Evolutionary conservation across 305 asterid species (phyloP), one percentile per base, ranked within the genome.

Genomic region (Fraxinus latifolia): DNA sequence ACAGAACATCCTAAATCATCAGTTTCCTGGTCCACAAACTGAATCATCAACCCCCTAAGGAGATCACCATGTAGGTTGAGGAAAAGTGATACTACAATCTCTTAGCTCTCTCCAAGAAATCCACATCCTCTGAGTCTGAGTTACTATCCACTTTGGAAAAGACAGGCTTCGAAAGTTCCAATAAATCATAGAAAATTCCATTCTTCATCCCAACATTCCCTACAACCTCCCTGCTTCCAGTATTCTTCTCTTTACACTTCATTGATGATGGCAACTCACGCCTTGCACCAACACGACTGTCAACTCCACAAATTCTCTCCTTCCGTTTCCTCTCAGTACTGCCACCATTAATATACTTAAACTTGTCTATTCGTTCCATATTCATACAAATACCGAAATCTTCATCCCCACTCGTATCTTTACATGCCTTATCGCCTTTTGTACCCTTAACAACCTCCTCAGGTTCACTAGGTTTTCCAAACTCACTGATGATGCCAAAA

Each of bases 61-160:
- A 36, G 82, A 73, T 84, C 85, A 84, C 94, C 93, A 92, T 81
- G 94, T 85, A 78, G 91, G 86, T 79, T 27, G 81, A 7, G 94
- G 91, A 81, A 89, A 85, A 50, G 73, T 71, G 80, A 88, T 4
- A 77, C 90, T 90, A 65, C 47, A 80, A 80, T 77, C 74, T 85
- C 89, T 87, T 86, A 29, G 87, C 90, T 3, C 78, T 84, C 84
- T 81, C 89, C 23, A 89, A 27, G 53, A 83, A 82, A 78, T 89
- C 89, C 9, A 21, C 83, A 47, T 83, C 86, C 77, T 83, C 85
- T 68, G 11, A 23, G 70, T 47, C 86, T 68, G 11, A 23, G 74
- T 47, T 84, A 33, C 19, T 73, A 1, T 79, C 80, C 17, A 1
- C 77, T 77, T 81, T 73, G 32, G 82, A 86, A 33, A 84, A 50